Evolutionary conservation across 192 early-diverging fungal genomes (phyloP), one percentile per base, ranked within the genome.

Genomic region (Funneliformis geosporum): DNA sequence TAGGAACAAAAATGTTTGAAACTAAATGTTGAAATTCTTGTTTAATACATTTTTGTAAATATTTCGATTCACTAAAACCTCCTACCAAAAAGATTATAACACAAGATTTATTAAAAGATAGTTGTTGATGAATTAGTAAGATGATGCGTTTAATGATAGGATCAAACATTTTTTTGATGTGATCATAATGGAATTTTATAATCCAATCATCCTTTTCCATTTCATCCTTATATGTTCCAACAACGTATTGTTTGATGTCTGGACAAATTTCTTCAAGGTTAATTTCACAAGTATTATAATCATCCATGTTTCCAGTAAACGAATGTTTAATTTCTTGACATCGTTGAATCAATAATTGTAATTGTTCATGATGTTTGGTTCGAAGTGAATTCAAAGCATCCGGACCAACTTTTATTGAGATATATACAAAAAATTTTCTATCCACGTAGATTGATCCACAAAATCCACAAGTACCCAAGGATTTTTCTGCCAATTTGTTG

Each of bases 41-140:
- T n/a, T 55, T 18, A 55, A 55, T 55, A 55, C 6, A 6, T 5
- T 14, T 18, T 21, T 16, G 50, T 55, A 90, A 69, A 60, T 90
- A 88, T 40, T 82, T 83, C 10, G 89, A 90, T 2, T 84, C 83
- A 39, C 86, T 85, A 81, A 90, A 87, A 0, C 87, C 87, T 81
- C 89, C 89, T 4, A 88, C 87, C 60, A 90, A 66, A 55, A 90
- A 87, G 28, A 90, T 85, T 40, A 86, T 86, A 62, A 86, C 78
- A n/a, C 86, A 78, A 12, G 76, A 76, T 21, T 43, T 73, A 27
- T 79, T 70, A 62, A 88, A 84, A 38, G 81, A 74, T 16, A 90
- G 64, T 65, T 90, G 88, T 16, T 88, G 82, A 70, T 86, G 83
- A 38, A 88, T 86, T 68, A 90, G 64, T 38, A 76, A 80, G 14